Evolutionary conservation across 495 filamentous ascomycete genomes (phyloP).

Genomic region (Aeminium ludgeri): DNA sequence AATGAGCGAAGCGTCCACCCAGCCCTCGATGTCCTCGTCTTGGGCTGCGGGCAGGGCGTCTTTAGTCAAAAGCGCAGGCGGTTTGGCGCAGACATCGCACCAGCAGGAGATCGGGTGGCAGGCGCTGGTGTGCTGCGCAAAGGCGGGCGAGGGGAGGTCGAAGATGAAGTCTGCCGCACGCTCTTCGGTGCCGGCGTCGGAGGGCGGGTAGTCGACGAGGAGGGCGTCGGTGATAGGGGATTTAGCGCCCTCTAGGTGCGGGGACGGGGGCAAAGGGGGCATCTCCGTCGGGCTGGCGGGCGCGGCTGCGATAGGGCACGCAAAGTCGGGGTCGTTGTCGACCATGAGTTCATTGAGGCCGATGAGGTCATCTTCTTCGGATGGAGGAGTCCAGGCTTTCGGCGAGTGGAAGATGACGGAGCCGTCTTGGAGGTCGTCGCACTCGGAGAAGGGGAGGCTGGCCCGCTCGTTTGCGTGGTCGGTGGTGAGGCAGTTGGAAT

Average conservation of each 20-base stretch:
- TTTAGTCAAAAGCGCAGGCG: not conserved
- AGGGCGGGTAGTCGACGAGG: not conserved
- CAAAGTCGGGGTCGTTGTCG: slow-evolving; percentile 1
- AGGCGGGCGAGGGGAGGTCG: not conserved
- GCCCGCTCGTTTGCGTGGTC: slow-evolving; percentile 4
- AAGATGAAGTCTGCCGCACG: slow-evolving; percentile 6
- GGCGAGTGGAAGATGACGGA: slow-evolving; percentile 3
- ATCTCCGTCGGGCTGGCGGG: not conserved
- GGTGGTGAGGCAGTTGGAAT: slow-evolving; percentile 11
- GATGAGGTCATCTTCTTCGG: not conserved
- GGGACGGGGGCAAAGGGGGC: not conserved
- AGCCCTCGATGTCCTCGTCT: not conserved
- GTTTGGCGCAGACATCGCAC: slow-evolving; percentile 11
- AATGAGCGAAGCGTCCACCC: not conserved
- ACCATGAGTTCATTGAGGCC: slow-evolving; percentile 12
- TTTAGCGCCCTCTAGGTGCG: not conserved
- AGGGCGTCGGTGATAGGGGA: slow-evolving; percentile 1
- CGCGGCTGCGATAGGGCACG: not conserved
- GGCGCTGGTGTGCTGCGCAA: not conserved
- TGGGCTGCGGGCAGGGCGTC: too few relatives aligned
- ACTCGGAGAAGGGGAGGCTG: slow-evolving; percentile 1
- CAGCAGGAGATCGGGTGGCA: slow-evolving; percentile 13
- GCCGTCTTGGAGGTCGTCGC: slow-evolving; percentile 3
- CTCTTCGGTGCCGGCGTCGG: slow-evolving; percentile 5
- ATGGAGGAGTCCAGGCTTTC: not conserved